Evolutionary conservation across 805 yeast genomes (phyloP), one percentile per base, ranked within the genome.

Genomic region (Candida verbasci): DNA sequence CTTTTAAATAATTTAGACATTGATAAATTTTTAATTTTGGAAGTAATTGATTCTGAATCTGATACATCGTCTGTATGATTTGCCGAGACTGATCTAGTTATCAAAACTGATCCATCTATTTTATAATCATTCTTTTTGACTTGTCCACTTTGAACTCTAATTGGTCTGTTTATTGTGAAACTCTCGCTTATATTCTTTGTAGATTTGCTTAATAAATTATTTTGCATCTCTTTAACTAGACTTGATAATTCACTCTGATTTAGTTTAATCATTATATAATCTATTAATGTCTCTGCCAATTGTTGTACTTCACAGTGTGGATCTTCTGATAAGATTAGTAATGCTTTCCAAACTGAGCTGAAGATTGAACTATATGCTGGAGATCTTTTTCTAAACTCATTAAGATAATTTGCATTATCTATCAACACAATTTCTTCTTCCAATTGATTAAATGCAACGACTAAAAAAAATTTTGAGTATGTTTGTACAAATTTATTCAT

Each of bases 321-420:
- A 57, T 93, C 98, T 45, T 83, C 88, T 1, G 95, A 76, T 20
- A 87, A 59, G 18, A 86, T 78, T 31, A 93, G 65, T 23, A 91
- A 56, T 0, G 91, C 80, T 46, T 87, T 85, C 96, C 97, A 93
- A 7, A 83, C 76, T 1, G 95, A 83, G 37, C 86, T 76, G 55
- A 83, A 86, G 7, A 87, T 73, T 0, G 96, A 82, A 1, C 96
- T 95, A 54, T 86, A 85, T 0, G 96, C 93, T 1, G 94, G 85
- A 0, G 86, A 72, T 28, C 70, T 70, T 47, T 83, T 72, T 34
- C 84, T 65, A 43, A 80, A 76, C 31, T 78, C 86, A 38, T 78
- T 82, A 22, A 81, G 71, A 36, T 68, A 63, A 34, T 73, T 69
- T 11, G 85, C 78, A 39, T 78, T 74, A 41, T 82, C 86, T 39